Evolutionary conservation across 106 monocot genomes (phyloP).

Genomic region (Platanthera guangdongensis): DNA sequence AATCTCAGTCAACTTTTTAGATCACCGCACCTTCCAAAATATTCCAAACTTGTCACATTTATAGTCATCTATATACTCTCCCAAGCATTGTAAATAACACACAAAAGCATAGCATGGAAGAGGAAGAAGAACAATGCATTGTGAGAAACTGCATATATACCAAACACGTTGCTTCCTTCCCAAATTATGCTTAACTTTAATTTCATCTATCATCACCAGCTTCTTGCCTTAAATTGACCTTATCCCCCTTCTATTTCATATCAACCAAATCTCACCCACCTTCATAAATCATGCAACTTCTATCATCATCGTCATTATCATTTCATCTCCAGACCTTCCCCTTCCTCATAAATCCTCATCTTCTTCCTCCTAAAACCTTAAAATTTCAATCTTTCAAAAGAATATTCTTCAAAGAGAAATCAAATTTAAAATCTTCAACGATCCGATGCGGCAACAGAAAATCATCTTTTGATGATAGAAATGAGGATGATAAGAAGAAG

Average conservation of each 20-base stretch:
- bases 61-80: background rate
- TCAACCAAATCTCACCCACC: background rate
- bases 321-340: background rate
- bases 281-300: background rate
- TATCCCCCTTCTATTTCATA: background rate
- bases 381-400: background rate
- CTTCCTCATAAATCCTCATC: background rate
- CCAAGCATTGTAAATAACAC: background rate
- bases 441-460: background rate
- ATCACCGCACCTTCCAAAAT: no score
- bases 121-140: constrained; percentile 4
- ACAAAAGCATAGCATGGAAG: background rate
- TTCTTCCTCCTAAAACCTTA: background rate
- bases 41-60: no score
- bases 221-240: background rate
- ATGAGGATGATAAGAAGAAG: background rate
- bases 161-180: constrained; percentile 5
- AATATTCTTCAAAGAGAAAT: background rate
- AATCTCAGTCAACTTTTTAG: no score
- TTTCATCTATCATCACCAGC: background rate
- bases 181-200: background rate
- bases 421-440: background rate
- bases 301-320: background rate
- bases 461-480: background rate
- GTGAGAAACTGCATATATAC: background rate